Conservation (phyloP, 768 basidiomycete genomes). For the Neoboletus magnificus region DNA sequence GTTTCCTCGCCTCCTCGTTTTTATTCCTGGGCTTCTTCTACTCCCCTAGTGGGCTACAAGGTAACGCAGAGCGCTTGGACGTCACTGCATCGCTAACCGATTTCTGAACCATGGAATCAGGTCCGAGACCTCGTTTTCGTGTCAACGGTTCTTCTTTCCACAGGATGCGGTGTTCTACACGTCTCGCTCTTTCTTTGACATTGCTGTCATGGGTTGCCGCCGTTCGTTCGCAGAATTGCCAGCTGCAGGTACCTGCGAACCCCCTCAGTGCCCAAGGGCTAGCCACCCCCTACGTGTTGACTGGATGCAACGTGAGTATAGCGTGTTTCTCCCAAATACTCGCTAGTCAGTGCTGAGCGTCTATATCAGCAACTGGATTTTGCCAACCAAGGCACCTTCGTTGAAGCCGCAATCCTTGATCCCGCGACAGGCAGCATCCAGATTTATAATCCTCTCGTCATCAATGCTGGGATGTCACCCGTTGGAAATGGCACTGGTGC, state of each 20-base stretch:
- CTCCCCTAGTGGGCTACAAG: constrained; percentile 12
- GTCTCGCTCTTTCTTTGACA: constrained; percentile 10
- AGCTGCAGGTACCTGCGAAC: constrained; percentile 17
- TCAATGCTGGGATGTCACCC: constrained; percentile 26
- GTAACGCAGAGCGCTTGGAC: background rate
- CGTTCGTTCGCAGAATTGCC: constrained; percentile 23
- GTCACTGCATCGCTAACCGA: background rate
- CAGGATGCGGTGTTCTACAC: constrained; percentile 11
- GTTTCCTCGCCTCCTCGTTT: background rate
- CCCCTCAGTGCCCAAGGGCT: constrained; percentile 26
- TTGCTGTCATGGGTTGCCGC: constrained; percentile 12
- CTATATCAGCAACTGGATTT: constrained; percentile 26
- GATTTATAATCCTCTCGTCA: constrained; percentile 29
- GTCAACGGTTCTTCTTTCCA: background rate
- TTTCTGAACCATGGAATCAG: background rate
- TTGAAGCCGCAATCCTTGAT: constrained; percentile 30
- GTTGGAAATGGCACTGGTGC: constrained; percentile 3
- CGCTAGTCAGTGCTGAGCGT: background rate
- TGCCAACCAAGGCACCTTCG: constrained; percentile 23
- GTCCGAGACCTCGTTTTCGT: constrained; percentile 23
- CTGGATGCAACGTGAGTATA: constrained; percentile 25
- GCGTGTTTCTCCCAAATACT: background rate
- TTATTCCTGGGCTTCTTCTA: background rate
- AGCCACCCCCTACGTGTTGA: constrained; percentile 26
- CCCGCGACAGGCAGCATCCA: constrained; percentile 26